A percentile compares a stretch with the other conserved stretches of the same genome.
phyloP scores from a whole-genome alignment of 2,329 filamentous ascomycete species.

The Arthrobotrys conoides region DNA sequence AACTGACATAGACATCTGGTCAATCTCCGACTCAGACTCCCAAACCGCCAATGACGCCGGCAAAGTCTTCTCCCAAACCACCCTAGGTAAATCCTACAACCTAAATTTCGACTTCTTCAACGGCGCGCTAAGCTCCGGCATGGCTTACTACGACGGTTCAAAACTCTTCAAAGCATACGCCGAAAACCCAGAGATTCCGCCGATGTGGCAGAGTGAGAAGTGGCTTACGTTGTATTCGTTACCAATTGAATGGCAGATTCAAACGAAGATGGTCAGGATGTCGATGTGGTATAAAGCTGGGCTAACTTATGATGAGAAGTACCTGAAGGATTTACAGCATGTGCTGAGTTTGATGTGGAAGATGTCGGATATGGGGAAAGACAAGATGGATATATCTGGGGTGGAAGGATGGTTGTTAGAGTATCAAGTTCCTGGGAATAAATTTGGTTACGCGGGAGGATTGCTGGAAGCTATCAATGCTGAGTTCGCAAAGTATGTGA shows the following conservation, averaged over 20 bases:
- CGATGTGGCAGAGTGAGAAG: conserved; percentile 25
- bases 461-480: background rate
- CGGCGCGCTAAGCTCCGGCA: conserved; percentile 19
- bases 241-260: conserved; percentile 43
- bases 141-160: conserved; percentile 27
- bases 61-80: conserved; percentile 9
- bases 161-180: conserved; percentile 29
- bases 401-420: conserved; percentile 21
- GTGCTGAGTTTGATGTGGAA: conserved; percentile 31
- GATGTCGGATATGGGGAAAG: conserved; percentile 9
- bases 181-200: background rate
- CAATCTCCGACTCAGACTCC: background rate
- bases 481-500: conserved; percentile 21
- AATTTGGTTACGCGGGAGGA: conserved; percentile 17
- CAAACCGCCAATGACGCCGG: conserved; percentile 14
- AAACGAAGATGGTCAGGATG: conserved; percentile 38
- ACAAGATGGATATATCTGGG: conserved; percentile 27
- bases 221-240: conserved; percentile 24
- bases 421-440: conserved; percentile 7
- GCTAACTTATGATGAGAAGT: conserved; percentile 12
- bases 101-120: conserved; percentile 40
- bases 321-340: conserved; percentile 28
- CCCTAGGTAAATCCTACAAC: conserved; percentile 9
- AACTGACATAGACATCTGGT: conserved; percentile 37
- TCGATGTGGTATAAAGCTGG: conserved; percentile 29